These are phyloP conservation scores for Venustampulla echinocandica DNA, from an alignment of 495 filamentous ascomycete species.

Conservation along the genomic window DNA sequence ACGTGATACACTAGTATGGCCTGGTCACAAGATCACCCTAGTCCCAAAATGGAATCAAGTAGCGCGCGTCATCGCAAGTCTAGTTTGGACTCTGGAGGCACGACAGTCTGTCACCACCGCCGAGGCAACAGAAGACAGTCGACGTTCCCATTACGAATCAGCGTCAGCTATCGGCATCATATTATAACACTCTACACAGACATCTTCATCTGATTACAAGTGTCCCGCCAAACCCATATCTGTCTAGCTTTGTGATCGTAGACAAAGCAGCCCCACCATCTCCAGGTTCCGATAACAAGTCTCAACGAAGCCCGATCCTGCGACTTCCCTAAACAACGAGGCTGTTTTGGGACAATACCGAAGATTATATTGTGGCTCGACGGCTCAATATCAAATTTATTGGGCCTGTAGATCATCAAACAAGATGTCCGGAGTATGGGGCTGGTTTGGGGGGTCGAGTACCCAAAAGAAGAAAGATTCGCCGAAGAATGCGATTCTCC, in stretches of 20 bases:
- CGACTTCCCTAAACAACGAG: background rate
- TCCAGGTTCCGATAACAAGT: slow-evolving; percentile 12
- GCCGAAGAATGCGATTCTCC: slow-evolving; percentile 93
- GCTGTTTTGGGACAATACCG: background rate
- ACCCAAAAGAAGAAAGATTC: slow-evolving; percentile 82
- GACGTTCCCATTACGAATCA: too few relatives aligned
- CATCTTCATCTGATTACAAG: background rate
- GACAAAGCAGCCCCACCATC: slow-evolving; percentile 15
- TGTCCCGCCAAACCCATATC: background rate
- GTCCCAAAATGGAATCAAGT: background rate
- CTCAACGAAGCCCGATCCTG: background rate
- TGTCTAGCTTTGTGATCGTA: slow-evolving; percentile 2
- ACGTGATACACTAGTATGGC: background rate
- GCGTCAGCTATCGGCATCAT: too few relatives aligned
- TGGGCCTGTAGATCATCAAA: slow-evolving; percentile 6
- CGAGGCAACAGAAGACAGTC: slow-evolving; percentile 9
- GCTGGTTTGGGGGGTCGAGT: slow-evolving; percentile 75
- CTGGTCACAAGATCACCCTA: background rate
- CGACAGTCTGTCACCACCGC: background rate
- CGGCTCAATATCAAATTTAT: slow-evolving; percentile 6
- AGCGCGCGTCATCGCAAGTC: background rate
- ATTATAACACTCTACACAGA: too few relatives aligned
- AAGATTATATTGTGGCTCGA: slow-evolving; percentile 8
- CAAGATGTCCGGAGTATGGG: slow-evolving; percentile 60
- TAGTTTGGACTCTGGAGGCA: background rate